Evolutionary conservation across 163 green algal genomes (phyloP).

Genomic region (Scenedesmus sp.): DNA sequence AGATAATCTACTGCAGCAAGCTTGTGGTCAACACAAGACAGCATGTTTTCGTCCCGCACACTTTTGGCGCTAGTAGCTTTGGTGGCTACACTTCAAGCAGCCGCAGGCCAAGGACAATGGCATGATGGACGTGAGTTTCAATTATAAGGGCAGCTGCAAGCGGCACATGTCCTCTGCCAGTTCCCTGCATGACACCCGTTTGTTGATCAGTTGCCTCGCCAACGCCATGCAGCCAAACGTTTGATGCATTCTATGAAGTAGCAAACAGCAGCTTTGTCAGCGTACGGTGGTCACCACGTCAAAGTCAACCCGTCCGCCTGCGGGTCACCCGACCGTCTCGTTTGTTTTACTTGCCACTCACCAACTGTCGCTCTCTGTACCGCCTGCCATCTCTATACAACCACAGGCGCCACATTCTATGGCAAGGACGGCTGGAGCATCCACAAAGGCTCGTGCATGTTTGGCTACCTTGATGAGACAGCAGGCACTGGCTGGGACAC

Average conservation of each 20-base stretch:
- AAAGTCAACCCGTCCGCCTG: neutral
- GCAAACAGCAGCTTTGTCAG: too few species aligned
- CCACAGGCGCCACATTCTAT: constrained; percentile 37
- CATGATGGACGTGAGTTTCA: constrained; percentile 3
- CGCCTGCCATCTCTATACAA: neutral
- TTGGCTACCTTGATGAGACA: constrained; percentile 47
- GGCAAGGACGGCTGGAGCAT: constrained; percentile 54
- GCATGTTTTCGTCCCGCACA: neutral
- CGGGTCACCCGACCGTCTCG: neutral
- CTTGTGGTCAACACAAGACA: neutral
- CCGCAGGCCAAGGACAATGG: constrained; percentile 13
- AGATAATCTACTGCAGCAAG: too few species aligned
- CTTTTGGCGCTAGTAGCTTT: neutral
- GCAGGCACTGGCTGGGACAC: constrained; percentile 49
- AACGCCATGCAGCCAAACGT: neutral
- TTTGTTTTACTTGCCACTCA: neutral
- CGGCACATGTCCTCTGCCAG: neutral
- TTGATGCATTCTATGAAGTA: neutral
- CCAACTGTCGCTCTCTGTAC: neutral
- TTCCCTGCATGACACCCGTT: neutral
- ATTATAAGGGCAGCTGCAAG: neutral
- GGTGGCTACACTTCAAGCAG: neutral
- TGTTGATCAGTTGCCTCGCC: neutral
- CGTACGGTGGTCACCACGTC: neutral
- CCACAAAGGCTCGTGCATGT: constrained; percentile 48